Conservation (phyloP, 2,329 filamentous ascomycete genomes). For the Penicillium freii region DNA sequence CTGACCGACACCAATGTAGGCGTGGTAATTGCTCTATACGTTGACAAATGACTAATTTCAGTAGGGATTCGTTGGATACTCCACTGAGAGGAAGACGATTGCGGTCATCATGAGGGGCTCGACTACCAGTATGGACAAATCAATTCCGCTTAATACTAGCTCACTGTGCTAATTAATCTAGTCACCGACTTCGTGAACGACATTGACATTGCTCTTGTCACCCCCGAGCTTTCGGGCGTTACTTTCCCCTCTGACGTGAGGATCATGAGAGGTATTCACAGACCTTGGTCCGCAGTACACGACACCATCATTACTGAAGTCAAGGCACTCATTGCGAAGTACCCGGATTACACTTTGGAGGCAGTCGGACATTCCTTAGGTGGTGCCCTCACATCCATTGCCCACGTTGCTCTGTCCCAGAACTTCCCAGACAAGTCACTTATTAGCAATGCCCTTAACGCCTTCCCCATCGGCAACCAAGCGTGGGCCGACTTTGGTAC, state of each 20-base stretch:
- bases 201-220: conserved; percentile 25
- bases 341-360: conserved; percentile 31
- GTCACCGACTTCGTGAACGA: conserved; percentile 28
- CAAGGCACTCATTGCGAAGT: conserved; percentile 23
- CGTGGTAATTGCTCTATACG: neutral
- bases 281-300: conserved; percentile 31
- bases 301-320: conserved; percentile 31
- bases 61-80: conserved; percentile 33
- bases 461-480: conserved; percentile 33
- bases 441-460: conserved; percentile 33
- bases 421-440: conserved; percentile 32
- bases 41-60: neutral
- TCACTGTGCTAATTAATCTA: conserved; percentile 1
- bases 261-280: conserved; percentile 30
- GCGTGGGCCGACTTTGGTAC: conserved; percentile 27
- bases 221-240: conserved; percentile 29
- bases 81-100: conserved; percentile 24
- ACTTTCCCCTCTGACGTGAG: conserved; percentile 27
- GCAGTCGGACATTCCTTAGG: conserved; percentile 34
- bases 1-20: conserved; percentile 28
- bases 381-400: conserved; percentile 33
- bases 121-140: conserved; percentile 20
- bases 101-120: conserved; percentile 34
- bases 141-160: neutral
- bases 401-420: conserved; percentile 32